Percentiles rank a stretch among this genome's conserved stretches.
phyloP scores from a whole-genome alignment of 2,329 filamentous ascomycete species.

The Beauveria australis region DNA sequence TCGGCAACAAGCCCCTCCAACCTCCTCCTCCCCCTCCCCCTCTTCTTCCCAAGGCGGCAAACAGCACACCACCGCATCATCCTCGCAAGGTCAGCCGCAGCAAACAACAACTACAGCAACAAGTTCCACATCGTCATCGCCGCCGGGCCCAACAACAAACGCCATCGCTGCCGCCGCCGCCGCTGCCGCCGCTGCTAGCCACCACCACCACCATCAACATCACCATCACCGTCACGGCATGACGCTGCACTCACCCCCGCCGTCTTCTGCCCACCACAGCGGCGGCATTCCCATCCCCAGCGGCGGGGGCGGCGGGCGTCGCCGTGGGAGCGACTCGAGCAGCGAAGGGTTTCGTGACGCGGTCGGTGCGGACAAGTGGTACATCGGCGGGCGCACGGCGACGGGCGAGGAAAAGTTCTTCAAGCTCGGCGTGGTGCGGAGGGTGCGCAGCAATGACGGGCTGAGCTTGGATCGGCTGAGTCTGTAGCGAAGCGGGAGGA shows the following conservation, averaged over 20 bases:
- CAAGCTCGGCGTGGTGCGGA: conserved; percentile 66
- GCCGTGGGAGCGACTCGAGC: conserved; percentile 66
- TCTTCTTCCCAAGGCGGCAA: conserved; percentile 17
- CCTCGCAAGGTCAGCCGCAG: conserved; percentile 12
- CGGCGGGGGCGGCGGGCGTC: conserved; percentile 26
- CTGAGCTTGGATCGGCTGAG: conserved; percentile 69
- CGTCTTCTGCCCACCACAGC: too few relatives aligned
- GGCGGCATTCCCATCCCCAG: conserved; percentile 32
- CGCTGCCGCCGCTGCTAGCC: not conserved
- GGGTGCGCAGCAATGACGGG: conserved; percentile 65
- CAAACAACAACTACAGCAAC: conserved; percentile 6
- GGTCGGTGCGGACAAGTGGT: conserved; percentile 68
- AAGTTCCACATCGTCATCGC: not conserved
- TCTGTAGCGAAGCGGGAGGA: conserved; percentile 41
- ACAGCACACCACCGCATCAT: conserved; percentile 8
- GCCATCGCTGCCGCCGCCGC: not conserved
- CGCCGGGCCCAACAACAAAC: not conserved
- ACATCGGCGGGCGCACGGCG: conserved; percentile 69
- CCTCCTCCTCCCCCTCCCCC: conserved; percentile 17
- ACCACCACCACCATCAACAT: conserved; percentile 2
- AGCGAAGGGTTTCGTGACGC: conserved; percentile 70
- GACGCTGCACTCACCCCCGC: conserved; percentile 20
- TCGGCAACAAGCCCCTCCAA: conserved; percentile 36
- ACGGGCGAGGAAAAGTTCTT: conserved; percentile 75
- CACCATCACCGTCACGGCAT: conserved; percentile 16